Evolutionary conservation across 345 rosid species (phyloP).

Genomic region (Carallia pectinifolia): DNA sequence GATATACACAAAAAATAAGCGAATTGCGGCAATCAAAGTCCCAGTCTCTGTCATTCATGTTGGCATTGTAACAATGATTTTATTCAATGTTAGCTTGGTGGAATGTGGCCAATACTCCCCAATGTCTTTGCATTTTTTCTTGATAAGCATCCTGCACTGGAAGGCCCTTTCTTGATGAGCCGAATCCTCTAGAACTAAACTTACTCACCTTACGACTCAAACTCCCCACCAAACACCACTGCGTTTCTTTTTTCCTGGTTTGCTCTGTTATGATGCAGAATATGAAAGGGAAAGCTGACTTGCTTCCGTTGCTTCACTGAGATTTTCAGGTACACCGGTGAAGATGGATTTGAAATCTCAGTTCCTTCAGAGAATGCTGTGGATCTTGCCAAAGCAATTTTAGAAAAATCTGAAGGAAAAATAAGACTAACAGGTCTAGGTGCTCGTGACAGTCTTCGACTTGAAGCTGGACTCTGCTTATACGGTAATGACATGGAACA

Average conservation of each 20-base stretch:
- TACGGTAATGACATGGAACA: slow-evolving; percentile 98
- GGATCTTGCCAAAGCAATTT: slow-evolving; percentile 86
- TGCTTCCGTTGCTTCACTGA: slow-evolving; percentile 1
- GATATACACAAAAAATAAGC: too few species aligned
- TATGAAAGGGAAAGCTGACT: neutral
- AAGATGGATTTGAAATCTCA: slow-evolving; percentile 98
- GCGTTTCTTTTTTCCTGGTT: neutral
- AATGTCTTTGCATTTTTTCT: neutral
- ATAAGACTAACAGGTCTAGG: slow-evolving; percentile 89
- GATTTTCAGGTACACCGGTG: slow-evolving; percentile 78
- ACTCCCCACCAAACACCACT: neutral
- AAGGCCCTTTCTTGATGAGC: neutral
- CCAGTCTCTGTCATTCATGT: neutral
- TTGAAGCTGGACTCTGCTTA: slow-evolving; percentile 88
- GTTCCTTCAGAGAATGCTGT: slow-evolving; percentile 80
- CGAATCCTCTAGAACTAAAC: neutral
- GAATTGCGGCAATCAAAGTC: too few species aligned
- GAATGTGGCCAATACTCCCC: too few species aligned
- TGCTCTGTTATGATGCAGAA: neutral
- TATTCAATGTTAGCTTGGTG: neutral
- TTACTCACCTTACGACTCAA: neutral
- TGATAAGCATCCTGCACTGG: neutral
- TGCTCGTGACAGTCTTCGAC: slow-evolving; percentile 93
- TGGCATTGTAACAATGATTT: neutral
- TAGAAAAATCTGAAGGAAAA: slow-evolving; percentile 92